phyloP scores from a whole-genome alignment of 176 grass and related monocot species.

The Echinochloa phyllopogon region DNA sequence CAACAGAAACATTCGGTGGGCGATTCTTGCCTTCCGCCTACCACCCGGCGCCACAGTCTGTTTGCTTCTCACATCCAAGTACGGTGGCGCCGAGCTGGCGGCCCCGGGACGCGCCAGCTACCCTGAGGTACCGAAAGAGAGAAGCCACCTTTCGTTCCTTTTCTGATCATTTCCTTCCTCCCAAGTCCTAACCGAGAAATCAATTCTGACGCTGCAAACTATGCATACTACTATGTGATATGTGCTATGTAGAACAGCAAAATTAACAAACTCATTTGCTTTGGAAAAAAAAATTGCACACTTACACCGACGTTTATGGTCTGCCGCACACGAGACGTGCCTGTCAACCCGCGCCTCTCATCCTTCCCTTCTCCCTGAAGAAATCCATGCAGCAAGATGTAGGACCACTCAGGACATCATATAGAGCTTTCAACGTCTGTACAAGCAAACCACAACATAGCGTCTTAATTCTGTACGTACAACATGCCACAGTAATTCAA shows the following conservation, averaged over 20 bases:
- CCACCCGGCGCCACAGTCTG: conserved; percentile 31
- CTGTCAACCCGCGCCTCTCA: background rate
- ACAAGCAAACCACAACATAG: background rate
- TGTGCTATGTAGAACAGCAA: background rate
- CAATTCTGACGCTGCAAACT: background rate
- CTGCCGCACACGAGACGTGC: background rate
- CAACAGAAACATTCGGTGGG: background rate
- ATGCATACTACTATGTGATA: too few species aligned
- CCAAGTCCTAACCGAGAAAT: background rate
- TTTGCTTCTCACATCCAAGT: conserved; percentile 52
- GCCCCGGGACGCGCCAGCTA: conserved; percentile 34
- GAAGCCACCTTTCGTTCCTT: conserved; percentile 19
- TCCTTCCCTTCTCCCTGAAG: background rate
- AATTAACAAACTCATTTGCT: background rate
- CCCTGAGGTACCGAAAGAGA: conserved; percentile 49
- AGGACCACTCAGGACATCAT: conserved; percentile 29
- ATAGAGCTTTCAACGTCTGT: conserved; percentile 17
- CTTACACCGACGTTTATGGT: background rate
- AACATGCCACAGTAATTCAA: background rate
- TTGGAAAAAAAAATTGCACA: background rate
- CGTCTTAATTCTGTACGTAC: background rate
- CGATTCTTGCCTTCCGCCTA: conserved; percentile 22
- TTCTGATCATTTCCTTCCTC: background rate
- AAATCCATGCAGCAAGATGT: background rate
- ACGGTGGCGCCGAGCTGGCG: conserved; percentile 38